These are phyloP conservation scores for Apiotrichum mycotoxinovorans DNA, from an alignment of 1,284 basidiomycete genomes.

Conservation along the genomic window DNA sequence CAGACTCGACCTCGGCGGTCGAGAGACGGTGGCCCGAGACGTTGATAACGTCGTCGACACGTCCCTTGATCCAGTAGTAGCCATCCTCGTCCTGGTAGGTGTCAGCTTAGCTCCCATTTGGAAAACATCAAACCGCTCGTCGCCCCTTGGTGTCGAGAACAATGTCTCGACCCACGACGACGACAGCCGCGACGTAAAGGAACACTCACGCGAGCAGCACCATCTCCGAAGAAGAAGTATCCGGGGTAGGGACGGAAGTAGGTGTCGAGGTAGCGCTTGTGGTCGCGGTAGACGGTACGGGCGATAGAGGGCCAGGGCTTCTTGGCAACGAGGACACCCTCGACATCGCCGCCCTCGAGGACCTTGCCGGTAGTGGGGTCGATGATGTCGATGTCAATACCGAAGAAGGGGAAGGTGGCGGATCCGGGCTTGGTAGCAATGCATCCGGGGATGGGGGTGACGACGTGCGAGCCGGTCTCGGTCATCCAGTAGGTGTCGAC, in stretches of 20 bases:
- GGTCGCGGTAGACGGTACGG: conserved; percentile 88
- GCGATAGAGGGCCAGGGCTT: conserved; percentile 94
- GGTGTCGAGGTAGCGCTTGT: conserved; percentile 85
- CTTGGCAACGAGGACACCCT: conserved; percentile 85
- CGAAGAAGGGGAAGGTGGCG: conserved; percentile 97
- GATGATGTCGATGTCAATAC: conserved; percentile 82
- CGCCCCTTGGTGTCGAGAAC: no score
- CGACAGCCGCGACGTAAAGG: no score
- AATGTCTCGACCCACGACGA: no score
- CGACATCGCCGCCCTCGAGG: conserved; percentile 75
- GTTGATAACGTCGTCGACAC: conserved; percentile 67
- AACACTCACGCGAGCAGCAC: conserved; percentile 87
- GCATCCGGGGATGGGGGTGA: conserved; percentile 93
- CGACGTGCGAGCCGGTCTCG: conserved; percentile 92
- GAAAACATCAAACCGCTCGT: no score
- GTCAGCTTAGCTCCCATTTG: no score
- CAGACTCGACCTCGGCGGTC: conserved; percentile 96
- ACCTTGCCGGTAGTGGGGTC: conserved; percentile 65
- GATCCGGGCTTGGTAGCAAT: conserved; percentile 94
- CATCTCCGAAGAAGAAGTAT: conserved; percentile 92
- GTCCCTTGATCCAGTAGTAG: conserved; percentile 98
- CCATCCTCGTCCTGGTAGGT: conserved; percentile 94
- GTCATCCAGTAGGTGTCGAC: conserved; percentile 99
- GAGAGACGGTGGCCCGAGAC: conserved; percentile 95
- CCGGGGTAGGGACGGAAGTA: conserved; percentile 68